Evolutionary conservation across 164 flowering plant species (phyloP), one percentile per base, ranked within the genome.

Genomic region (Vitis vinifera): DNA sequence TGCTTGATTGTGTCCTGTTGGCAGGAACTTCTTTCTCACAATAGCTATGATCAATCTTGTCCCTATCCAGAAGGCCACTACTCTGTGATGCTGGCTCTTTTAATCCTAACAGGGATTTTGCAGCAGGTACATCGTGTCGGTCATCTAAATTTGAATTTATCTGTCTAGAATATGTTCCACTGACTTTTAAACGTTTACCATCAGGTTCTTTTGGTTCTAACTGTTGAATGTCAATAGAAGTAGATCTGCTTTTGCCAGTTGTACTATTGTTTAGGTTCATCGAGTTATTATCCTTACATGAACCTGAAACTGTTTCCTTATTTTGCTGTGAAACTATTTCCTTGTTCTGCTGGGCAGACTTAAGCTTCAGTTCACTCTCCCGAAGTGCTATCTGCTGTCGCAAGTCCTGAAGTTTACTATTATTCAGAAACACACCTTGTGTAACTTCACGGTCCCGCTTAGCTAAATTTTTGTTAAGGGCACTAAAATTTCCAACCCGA

Each of bases 371-470:
- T 79, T 92, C 88, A 72, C 72, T 87, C 81, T 92, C 98, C 13
- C 87, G 86, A 16, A 81, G 76, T 11, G 94, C 97, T 79, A 94
- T 90, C 71, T 87, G 82, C 77, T 88, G 89, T 30, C 96, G 87
- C 65, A 94, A 80, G 73, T 79, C 91, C 71, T 84, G 90, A 60
- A 89, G 80, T 69, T 90, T 81, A 66, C 53, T 78, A 50, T 56
- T 73, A 23, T 76, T 82, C 62, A 68, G 69, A 60, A 47, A 74
- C 64, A 71, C 62, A 68, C 66, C 79, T 73, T 76, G 83, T 50
- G 71, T 84, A 71, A 17, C 37, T 52, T 71, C 83, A 66, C 19
- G 74, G 37, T 81, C 85, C 27, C 51, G 85, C 67, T 51, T 63
- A 49, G 73, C 75, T 29, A 60, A 27, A 29, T 19, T 74, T 74